Evolutionary conservation across 129 eudicot genomes (phyloP).

Genomic region (Calendula officinalis): DNA sequence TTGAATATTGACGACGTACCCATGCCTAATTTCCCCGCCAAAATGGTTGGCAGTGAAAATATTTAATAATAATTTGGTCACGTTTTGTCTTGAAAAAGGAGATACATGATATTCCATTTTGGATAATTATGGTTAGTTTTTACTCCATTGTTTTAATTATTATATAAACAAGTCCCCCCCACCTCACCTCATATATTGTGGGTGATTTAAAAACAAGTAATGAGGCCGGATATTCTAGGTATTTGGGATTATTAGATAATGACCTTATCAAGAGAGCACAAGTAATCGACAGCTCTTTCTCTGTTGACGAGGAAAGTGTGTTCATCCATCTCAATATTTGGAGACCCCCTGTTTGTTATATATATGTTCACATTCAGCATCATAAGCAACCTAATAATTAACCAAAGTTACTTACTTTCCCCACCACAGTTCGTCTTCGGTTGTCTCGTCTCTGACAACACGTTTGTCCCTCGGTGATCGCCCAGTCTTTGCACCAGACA

Average conservation of each 20-base stretch:
- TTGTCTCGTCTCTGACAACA: conserved; percentile 72
- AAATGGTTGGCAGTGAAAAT: too few relatives aligned
- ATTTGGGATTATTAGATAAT: too few relatives aligned
- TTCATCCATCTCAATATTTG: conserved; percentile 97
- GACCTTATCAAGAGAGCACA: conserved; percentile 92
- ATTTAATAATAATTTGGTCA: too few relatives aligned
- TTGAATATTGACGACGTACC: too few relatives aligned
- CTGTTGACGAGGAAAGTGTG: conserved; percentile 87
- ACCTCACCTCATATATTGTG: too few relatives aligned
- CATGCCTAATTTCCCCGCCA: too few relatives aligned
- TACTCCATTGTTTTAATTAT: too few relatives aligned
- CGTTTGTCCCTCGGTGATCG: conserved; percentile 89
- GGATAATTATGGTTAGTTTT: too few relatives aligned
- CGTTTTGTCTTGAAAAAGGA: too few relatives aligned
- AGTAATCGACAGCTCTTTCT: conserved; percentile 96
- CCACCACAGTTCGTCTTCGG: conserved; percentile 94
- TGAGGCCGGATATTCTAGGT: conserved; percentile 2
- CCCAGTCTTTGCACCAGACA: conserved; percentile 92
- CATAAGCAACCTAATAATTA: not conserved
- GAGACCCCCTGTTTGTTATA: conserved; percentile 63
- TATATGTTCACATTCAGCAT: not conserved
- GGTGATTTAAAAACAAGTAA: not conserved
- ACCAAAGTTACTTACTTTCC: conserved; percentile 59
- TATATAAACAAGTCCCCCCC: too few relatives aligned
- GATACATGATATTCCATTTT: too few relatives aligned